These are phyloP conservation scores for Umbelopsis ramanniana DNA, from an alignment of 192 early-diverging fungal genomes.

Conservation along the genomic window DNA sequence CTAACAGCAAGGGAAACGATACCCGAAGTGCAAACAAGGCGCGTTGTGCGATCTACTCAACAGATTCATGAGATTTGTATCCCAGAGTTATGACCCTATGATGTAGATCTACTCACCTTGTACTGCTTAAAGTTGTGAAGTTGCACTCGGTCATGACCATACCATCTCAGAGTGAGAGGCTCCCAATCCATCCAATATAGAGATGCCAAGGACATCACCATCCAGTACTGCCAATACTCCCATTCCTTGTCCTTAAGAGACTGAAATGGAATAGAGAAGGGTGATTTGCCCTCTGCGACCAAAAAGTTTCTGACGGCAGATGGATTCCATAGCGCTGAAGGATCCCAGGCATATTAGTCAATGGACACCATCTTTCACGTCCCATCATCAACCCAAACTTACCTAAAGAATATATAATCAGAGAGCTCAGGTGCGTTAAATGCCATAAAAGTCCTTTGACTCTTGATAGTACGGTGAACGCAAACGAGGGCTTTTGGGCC, in stretches of 20 bases:
- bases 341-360: not conserved
- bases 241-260: not conserved
- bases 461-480: not conserved
- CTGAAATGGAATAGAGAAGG: not conserved
- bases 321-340: not conserved
- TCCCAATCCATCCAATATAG: constrained; percentile 22
- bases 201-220: constrained; percentile 1
- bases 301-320: not conserved
- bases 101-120: not conserved
- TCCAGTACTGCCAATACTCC: constrained; percentile 17
- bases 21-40: not conserved
- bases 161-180: constrained; percentile 9
- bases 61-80: not conserved
- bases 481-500: not conserved
- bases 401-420: not conserved
- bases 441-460: not conserved
- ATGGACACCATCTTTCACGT: too few species aligned
- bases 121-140: constrained; percentile 4
- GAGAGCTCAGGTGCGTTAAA: not conserved
- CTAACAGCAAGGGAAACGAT: not conserved
- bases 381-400: not conserved
- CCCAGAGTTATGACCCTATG: not conserved
- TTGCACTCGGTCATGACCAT: constrained; percentile 15
- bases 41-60: not conserved
- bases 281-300: not conserved